These are phyloP conservation scores for Uronychia setigera DNA, from an alignment of 73 alveolate species.

Conservation along the genomic window DNA sequence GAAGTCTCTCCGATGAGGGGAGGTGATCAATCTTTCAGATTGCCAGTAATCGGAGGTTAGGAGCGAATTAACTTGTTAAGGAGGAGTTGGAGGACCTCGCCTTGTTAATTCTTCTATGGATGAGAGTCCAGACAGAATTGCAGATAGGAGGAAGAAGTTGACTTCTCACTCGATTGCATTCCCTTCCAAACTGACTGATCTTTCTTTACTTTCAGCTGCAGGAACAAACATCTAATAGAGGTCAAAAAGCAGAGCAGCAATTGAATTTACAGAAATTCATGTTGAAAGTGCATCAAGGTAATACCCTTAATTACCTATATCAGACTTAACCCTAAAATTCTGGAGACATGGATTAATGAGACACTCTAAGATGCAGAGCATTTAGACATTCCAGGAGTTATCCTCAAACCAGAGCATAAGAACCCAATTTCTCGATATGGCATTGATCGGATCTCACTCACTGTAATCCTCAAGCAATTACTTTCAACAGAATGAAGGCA, in stretches of 20 bases:
- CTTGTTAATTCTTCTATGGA: not conserved
- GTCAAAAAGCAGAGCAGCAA: not conserved
- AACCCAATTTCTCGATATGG: slow-evolving; percentile 64
- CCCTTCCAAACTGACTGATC: not conserved
- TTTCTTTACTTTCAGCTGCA: not conserved
- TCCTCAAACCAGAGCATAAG: slow-evolving; percentile 64
- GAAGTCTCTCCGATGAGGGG: not conserved
- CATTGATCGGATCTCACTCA: slow-evolving; percentile 60
- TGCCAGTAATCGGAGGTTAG: not conserved
- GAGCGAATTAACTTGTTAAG: not conserved
- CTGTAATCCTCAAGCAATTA: not conserved
- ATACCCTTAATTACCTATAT: too few relatives aligned
- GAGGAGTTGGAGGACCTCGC: not conserved
- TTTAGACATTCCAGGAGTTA: slow-evolving; percentile 63
- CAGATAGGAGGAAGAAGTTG: not conserved
- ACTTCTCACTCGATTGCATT: not conserved
- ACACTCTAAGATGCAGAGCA: slow-evolving; percentile 62
- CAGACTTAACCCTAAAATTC: slow-evolving; percentile 37
- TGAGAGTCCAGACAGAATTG: not conserved
- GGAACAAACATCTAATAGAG: not conserved
- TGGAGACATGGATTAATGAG: slow-evolving; percentile 66
- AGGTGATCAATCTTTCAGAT: not conserved
- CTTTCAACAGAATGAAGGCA: slow-evolving; percentile 31
- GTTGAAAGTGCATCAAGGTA: not conserved
- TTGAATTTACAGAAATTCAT: not conserved